Conservation (phyloP, 164 flowering plant species). For the Stephania yunnanensis region DNA sequence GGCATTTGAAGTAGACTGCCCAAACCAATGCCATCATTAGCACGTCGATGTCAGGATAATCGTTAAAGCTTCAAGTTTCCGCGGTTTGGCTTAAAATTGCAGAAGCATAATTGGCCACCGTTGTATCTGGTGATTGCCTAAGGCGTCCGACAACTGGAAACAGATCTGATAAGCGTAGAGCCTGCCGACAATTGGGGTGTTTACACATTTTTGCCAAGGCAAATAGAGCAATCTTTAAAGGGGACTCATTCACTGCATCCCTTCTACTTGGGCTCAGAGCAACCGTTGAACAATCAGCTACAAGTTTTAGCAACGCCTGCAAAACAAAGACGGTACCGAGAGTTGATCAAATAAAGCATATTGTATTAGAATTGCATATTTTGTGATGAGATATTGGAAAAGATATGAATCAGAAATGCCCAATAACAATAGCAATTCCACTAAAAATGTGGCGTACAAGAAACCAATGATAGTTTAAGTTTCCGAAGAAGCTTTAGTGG, state of each 20-base stretch:
- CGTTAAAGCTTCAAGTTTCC: slow-evolving; percentile 31
- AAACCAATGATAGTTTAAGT: not conserved
- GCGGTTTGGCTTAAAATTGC: slow-evolving; percentile 48
- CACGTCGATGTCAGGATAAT: not conserved
- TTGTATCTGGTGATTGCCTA: slow-evolving; percentile 71
- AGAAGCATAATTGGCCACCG: slow-evolving; percentile 69
- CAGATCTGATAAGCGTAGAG: slow-evolving; percentile 62
- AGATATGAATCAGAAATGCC: not conserved
- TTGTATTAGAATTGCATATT: not conserved
- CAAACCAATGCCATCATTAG: not conserved
- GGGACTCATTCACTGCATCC: slow-evolving; percentile 79
- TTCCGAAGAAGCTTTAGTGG: not conserved
- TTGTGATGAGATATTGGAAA: not conserved
- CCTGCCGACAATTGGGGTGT: slow-evolving; percentile 60
- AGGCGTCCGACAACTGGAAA: slow-evolving; percentile 62
- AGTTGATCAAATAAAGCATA: not conserved
- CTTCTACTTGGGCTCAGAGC: slow-evolving; percentile 71
- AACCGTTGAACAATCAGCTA: slow-evolving; percentile 59
- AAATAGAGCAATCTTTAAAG: slow-evolving; percentile 85
- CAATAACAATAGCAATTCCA: not conserved
- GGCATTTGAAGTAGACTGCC: not conserved
- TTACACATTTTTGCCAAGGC: slow-evolving; percentile 88
- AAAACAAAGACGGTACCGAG: slow-evolving; percentile 5
- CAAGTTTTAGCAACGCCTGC: slow-evolving; percentile 86
- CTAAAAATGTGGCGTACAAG: not conserved